Base-by-base conservation (phyloP, 176 grass and related monocot species). In the Lolium multiflorum region DNA sequence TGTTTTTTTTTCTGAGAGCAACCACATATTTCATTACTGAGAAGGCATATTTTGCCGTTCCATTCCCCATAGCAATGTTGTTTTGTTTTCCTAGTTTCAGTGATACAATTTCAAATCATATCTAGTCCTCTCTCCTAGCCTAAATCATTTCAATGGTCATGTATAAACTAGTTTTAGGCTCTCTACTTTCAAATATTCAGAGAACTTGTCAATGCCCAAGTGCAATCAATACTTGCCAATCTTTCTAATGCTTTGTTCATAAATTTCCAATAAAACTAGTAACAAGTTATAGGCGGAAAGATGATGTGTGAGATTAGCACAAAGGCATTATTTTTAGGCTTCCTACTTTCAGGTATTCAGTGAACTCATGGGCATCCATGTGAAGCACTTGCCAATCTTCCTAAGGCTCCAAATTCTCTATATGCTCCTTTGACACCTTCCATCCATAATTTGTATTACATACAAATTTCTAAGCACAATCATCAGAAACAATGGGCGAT, bases 21-120 rank as follows among this genome's bases (percentile, higher is more conserved):
- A 28, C 28, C 28, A 28, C 28, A 28, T 28, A 28, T 28, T 28
- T 28, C 28, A 28, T 28, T 28, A 28, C 9, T 68, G 13, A 65
- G 16, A 72, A 52, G 31, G 48, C 35, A 55, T 82, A n/a, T 81
- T 44, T 15, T 74, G 21, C 71, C 61, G 25, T 83, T 63, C 11
- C 6, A 54, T 55, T 79, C 71, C 14, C 11, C 66, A 48, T 54
- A 71, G 35, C 22, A 39, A 64, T 64, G 41, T 64, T 48, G 4
- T 7, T 51, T 76, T 13, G 47, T 22, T 66, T 72, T 81, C 14
- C 24, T 10, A 57, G 6, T 77, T 60, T 61, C 26, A 43, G 51
- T 28, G 54, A 55, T 10, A 60, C 7, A 22, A 11, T 46, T 67
- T 28, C 15, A 6, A 7, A 18, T 31, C 25, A 5, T 43, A 85